These are phyloP conservation scores for Grosmannia clavigera DNA, from an alignment of 2,329 filamentous ascomycete species.

Conservation along the genomic window DNA sequence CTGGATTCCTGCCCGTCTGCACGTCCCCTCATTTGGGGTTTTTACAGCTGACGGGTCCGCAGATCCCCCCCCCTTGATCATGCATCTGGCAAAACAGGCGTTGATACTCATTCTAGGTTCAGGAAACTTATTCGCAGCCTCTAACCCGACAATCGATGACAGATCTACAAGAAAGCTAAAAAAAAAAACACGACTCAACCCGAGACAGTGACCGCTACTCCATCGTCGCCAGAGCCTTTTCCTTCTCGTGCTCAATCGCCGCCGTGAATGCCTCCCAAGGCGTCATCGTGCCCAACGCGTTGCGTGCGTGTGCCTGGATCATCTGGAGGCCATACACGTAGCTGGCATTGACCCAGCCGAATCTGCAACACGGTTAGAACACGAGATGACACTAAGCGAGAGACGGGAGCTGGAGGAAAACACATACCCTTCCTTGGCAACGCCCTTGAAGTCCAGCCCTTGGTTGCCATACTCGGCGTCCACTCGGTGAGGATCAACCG, in stretches of 20 bases:
- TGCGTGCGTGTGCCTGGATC: conserved; percentile 76
- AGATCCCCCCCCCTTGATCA: neutral
- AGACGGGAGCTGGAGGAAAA: neutral
- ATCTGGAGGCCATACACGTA: conserved; percentile 90
- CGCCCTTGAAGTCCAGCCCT: conserved; percentile 86
- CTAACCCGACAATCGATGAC: neutral
- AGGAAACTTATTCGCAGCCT: neutral
- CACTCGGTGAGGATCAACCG: conserved; percentile 82
- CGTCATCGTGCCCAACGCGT: conserved; percentile 77
- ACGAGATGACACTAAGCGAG: neutral
- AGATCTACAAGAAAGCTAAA: neutral
- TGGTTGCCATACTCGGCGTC: conserved; percentile 98
- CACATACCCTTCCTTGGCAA: conserved; percentile 87
- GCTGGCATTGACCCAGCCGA: conserved; percentile 98
- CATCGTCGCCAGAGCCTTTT: conserved; percentile 38
- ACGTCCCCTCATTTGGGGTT: neutral
- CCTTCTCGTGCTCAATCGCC: conserved; percentile 45
- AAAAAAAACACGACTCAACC: neutral
- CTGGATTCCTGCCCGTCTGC: neutral
- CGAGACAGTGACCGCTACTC: conserved; percentile 4
- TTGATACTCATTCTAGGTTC: neutral
- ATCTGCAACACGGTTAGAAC: conserved; percentile 41
- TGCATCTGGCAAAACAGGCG: neutral
- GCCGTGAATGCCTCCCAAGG: conserved; percentile 73
- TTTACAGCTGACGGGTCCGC: neutral